phyloP scores from a whole-genome alignment of 2,329 filamentous ascomycete genomes.

The Monosporascus sp. region DNA sequence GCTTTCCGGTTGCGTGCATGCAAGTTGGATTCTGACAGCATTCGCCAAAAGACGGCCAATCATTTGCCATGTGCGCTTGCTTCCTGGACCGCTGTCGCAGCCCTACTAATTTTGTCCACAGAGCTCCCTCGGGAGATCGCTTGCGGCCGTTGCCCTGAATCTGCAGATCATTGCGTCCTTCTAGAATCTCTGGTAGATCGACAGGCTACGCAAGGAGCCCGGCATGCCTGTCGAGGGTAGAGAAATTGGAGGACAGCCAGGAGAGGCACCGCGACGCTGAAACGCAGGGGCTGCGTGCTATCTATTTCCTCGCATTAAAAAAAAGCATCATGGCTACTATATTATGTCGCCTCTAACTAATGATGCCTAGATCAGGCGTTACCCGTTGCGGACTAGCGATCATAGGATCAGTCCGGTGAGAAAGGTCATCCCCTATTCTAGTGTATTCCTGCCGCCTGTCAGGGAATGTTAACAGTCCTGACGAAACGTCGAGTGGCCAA shows the following conservation, averaged over 20 bases:
- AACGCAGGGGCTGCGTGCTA: neutral
- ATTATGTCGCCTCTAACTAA: no score
- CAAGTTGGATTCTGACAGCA: neutral
- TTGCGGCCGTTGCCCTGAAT: slow-evolving; percentile 15
- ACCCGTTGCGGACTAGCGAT: no score
- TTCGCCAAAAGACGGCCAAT: neutral
- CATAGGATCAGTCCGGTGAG: no score
- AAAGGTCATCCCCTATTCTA: no score
- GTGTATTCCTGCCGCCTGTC: neutral
- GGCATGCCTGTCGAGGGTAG: slow-evolving; percentile 1
- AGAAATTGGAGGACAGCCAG: neutral
- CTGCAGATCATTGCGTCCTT: slow-evolving; percentile 18
- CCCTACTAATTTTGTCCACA: slow-evolving; percentile 20
- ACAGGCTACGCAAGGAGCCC: slow-evolving; percentile 10
- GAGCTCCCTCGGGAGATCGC: slow-evolving; percentile 16
- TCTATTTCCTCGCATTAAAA: neutral
- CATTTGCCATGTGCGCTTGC: slow-evolving; percentile 8
- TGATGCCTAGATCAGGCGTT: no score
- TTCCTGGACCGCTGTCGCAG: slow-evolving; percentile 16
- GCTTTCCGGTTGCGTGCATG: neutral
- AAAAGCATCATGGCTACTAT: neutral
- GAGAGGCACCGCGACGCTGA: neutral
- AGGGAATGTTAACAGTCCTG: neutral
- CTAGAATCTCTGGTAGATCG: slow-evolving; percentile 24
- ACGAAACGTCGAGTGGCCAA: neutral